Evolutionary conservation across 1,284 basidiomycete species (phyloP), one percentile per base, ranked within the genome.

Genomic region (Pyrrhoderma noxium): DNA sequence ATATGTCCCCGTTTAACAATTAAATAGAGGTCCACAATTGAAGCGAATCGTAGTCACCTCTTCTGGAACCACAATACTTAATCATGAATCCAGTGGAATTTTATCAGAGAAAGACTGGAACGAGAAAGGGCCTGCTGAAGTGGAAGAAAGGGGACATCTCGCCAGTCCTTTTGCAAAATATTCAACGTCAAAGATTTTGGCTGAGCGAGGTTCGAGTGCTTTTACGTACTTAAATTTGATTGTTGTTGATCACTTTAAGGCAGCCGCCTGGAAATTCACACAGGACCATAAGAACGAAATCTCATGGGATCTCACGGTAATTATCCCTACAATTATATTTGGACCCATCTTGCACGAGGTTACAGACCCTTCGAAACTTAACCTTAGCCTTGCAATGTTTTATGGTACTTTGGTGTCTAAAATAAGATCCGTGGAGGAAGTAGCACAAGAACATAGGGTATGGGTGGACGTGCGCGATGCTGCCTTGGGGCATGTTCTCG

Each of bases 381-480:
- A 52, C 25, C 43, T 39, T n/a, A 52, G 50, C 35, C 25, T 48
- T n/a, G 45, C 38, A 34, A 21, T 44, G 21, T 47, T 49, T 22
- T 54, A 48, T 34, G 44, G 50, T 23, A 37, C 52, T 2, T 14
- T 56, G 8, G 18, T 56, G 9, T 31, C 42, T 3, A 36, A 49
- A 5, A 51, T 19, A 8, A 56, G 51, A 22, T 36, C 52, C 21
- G 48, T 52, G 2, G 52, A 56, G 22, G 35, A 71, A 52, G 49
- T 42, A 46, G 52, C 35, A 14, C 41, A 47, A 2, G 52, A 59
- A 21, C 63, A 56, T 8, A 63, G 64, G n/a, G 69, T 68, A 64
- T 73, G 65, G 60, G 38, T 40, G n/a, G 73, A 77, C 53, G 75
- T 77, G 1, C 64, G 72, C 14, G 69, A 72, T 54, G 70, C 76